Percentiles rank a stretch among this genome's conserved stretches.
These are phyloP conservation scores for Daldinia vernicosa DNA, from an alignment of 495 filamentous ascomycete genomes.

Conservation along the genomic window DNA sequence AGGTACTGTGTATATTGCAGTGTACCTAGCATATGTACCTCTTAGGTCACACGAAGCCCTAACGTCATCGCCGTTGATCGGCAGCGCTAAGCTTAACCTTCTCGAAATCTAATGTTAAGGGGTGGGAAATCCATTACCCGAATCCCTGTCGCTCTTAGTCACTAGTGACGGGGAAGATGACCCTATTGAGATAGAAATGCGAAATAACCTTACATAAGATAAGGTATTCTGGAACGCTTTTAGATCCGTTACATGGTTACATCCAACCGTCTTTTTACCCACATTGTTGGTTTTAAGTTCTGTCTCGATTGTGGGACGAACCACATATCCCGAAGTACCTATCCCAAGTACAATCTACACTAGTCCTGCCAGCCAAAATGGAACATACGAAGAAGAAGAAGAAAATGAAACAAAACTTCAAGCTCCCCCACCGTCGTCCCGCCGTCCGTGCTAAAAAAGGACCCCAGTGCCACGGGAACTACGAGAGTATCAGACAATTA, in stretches of 20 bases:
- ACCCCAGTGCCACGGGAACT: neutral
- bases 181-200: neutral
- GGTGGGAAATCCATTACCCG: neutral
- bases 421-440: neutral
- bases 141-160: neutral
- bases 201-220: constrained; percentile 14
- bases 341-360: neutral
- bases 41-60: constrained; percentile 22
- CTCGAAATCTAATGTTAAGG: constrained; percentile 33
- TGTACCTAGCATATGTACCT: no score
- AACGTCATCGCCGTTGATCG: constrained; percentile 32
- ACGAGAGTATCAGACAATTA: constrained; percentile 30
- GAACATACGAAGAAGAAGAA: constrained; percentile 35
- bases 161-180: neutral
- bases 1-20: no score
- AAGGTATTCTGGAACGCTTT: constrained; percentile 21
- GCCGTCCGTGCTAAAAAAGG: neutral
- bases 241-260: constrained; percentile 6
- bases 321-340: neutral
- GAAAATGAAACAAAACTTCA: constrained; percentile 34
- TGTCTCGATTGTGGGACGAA: constrained; percentile 39
- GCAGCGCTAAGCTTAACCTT: constrained; percentile 33
- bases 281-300: constrained; percentile 32
- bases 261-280: constrained; percentile 12
- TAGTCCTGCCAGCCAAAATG: neutral